Evolutionary conservation across 1,139 yeast species (phyloP).

Genomic region (Blastobotrys indianensis): DNA sequence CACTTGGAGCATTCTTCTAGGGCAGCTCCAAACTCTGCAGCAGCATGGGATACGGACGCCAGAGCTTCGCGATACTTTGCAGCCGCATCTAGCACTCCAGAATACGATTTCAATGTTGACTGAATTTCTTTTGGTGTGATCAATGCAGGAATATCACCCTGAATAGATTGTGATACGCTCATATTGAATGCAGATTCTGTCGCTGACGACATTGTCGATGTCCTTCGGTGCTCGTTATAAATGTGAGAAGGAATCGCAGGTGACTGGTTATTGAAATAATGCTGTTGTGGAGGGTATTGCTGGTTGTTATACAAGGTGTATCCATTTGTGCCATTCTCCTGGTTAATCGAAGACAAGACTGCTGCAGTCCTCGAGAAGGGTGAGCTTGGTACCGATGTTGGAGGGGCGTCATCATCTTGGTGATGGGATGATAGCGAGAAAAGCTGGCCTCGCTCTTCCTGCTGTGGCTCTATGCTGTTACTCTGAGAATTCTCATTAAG

Average conservation of each 20-base stretch:
- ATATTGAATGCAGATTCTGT: conserved; percentile 2
- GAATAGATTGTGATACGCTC: not conserved
- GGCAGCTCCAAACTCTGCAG: conserved; percentile 68
- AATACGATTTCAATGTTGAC: conserved; percentile 43
- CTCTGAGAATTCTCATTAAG: no score
- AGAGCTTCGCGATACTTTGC: conserved; percentile 47
- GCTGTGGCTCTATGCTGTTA: no score
- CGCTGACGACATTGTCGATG: conserved; percentile 3
- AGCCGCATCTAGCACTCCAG: conserved; percentile 47
- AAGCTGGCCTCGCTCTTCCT: no score
- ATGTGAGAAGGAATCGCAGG: not conserved
- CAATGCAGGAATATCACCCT: conserved; percentile 46
- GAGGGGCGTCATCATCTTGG: no score
- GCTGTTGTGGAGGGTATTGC: conserved; percentile 2
- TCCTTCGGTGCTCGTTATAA: not conserved
- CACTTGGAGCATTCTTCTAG: conserved; percentile 65
- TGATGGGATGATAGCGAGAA: no score
- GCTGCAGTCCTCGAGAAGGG: conserved; percentile 5
- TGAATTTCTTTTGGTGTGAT: conserved; percentile 55
- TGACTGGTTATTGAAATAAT: not conserved
- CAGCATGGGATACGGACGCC: conserved; percentile 49
- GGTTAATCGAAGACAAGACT: not conserved
- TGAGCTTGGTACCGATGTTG: not conserved
- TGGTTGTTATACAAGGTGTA: not conserved
- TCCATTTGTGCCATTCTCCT: no score